Evolutionary conservation across 208 protist genomes (phyloP), one percentile per base, ranked within the genome.

Genomic region (Tritrichomonas musculus): DNA sequence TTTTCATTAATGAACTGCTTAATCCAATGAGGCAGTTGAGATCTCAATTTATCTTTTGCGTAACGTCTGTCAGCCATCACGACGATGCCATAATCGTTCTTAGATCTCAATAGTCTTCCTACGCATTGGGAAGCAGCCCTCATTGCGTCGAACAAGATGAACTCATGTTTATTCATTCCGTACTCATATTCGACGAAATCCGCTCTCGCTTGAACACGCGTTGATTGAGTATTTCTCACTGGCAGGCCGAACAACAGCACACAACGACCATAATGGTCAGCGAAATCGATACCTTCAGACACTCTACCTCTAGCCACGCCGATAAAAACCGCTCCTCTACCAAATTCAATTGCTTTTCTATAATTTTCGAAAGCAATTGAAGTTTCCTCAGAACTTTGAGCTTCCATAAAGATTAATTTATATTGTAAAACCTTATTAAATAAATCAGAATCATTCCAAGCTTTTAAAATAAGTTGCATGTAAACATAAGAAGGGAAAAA

Each of bases 51-150:
- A 41, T 96, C 95, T 47, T 98, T 95, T 41, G 97, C 96, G 95
- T 98, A 99, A 44, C 98, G 96, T 93, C 97, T 97, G 95, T 99
- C 98, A 11, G 99, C 98, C 53, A 99, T 97, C 25, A 99, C 96
- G 98, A 99, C 99, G 93, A 99, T 97, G 25, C 98, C 99, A 94
- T 99, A 99, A 95, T 99, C 99, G 4, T 97, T 98, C 94, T 99
- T 99, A 94, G 98, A 98, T 93, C 99, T 96, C 65, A 99, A 97
- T 77, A 99, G 98, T 77, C 98, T 97, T 0, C 98, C 99, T 22
- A 99, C 98, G 95, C 98, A 99, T 96, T 99, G 98, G n/a, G 98
- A 97, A 0, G 98, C 98, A 94, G 98, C 97, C 72, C 99, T 93
- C 66, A 95, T 94, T 36, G 95, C 95, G 47, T 96, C 95, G 60